phyloP scores from a whole-genome alignment of 2,329 filamentous ascomycete genomes.

The Trichoderma oligosporum region DNA sequence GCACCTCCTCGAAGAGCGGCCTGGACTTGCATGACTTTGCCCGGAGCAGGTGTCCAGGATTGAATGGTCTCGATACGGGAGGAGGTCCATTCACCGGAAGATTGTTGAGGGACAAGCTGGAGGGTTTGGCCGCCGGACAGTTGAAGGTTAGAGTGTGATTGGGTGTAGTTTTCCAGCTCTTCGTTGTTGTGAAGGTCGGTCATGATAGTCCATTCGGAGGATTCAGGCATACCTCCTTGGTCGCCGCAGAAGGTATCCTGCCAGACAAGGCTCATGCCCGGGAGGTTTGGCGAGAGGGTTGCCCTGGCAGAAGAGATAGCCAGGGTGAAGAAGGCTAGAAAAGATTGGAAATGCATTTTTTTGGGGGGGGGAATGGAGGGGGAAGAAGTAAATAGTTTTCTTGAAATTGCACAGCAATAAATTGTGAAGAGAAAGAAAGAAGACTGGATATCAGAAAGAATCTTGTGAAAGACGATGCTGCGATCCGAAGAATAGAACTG shows the following conservation, averaged over 20 bases:
- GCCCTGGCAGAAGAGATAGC: conserved; percentile 31
- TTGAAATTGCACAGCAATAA: background rate
- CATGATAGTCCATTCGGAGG: conserved; percentile 44
- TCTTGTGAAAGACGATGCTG: background rate
- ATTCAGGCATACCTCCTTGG: conserved; percentile 37
- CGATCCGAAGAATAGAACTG: background rate
- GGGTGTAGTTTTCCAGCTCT: conserved; percentile 47
- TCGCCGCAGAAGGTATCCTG: conserved; percentile 43
- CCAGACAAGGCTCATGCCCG: conserved; percentile 44
- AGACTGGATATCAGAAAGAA: background rate
- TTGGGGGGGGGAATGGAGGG: too few species aligned
- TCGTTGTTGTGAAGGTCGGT: conserved; percentile 45
- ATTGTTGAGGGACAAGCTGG: conserved; percentile 47
- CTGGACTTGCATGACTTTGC: conserved; percentile 42
- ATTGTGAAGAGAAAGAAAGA: background rate
- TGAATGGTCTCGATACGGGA: conserved; percentile 47
- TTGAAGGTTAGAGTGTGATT: conserved; percentile 45
- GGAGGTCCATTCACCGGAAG: conserved; percentile 45
- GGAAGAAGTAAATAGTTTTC: background rate
- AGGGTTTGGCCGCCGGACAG: conserved; percentile 49
- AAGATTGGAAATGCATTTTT: conserved; percentile 29
- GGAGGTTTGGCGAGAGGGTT: conserved; percentile 37
- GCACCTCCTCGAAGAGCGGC: conserved; percentile 44
- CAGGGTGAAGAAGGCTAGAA: conserved; percentile 22
- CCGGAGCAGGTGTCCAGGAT: conserved; percentile 42